phyloP scores from a whole-genome alignment of 2,329 filamentous ascomycete genomes.

The Fusarium equiseti region DNA sequence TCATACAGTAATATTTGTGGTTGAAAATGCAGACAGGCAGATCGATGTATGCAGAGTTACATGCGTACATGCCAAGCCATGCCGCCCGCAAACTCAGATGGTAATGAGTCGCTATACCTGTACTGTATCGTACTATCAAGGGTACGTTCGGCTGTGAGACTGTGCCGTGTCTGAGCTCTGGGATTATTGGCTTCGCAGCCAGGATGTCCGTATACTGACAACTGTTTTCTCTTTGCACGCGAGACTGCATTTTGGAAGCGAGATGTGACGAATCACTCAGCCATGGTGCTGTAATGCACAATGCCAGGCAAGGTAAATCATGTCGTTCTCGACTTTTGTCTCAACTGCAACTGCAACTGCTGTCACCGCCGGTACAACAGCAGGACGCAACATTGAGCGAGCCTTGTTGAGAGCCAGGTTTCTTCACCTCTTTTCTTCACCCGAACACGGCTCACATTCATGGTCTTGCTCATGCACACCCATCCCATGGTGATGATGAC shows the following conservation, averaged over 20 bases:
- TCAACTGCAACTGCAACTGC: constrained; percentile 6
- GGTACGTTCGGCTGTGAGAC: constrained; percentile 19
- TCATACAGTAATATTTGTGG: neutral
- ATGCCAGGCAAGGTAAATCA: constrained; percentile 6
- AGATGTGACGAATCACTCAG: constrained; percentile 39
- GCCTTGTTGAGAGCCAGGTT: constrained; percentile 15
- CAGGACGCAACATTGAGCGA: constrained; percentile 5
- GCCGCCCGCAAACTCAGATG: constrained; percentile 1
- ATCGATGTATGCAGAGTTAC: constrained; percentile 2
- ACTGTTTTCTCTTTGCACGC: constrained; percentile 29
- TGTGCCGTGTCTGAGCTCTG: constrained; percentile 32
- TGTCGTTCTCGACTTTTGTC: constrained; percentile 19
- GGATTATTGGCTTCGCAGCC: constrained; percentile 20
- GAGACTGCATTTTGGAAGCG: constrained; percentile 24
- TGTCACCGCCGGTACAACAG: constrained; percentile 19
- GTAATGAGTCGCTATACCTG: neutral
- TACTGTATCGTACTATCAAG: constrained; percentile 10
- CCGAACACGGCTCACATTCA: constrained; percentile 6
- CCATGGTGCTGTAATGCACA: constrained; percentile 1
- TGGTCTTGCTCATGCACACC: constrained; percentile 20
- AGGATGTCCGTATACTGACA: constrained; percentile 26
- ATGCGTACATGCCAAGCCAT: constrained; percentile 6
- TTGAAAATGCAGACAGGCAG: constrained; percentile 13
- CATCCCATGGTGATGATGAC: constrained; percentile 13
- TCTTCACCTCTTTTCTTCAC: neutral